Conservation (phyloP, 1,284 basidiomycete genomes). For the Papiliotrema nemorosa region DNA sequence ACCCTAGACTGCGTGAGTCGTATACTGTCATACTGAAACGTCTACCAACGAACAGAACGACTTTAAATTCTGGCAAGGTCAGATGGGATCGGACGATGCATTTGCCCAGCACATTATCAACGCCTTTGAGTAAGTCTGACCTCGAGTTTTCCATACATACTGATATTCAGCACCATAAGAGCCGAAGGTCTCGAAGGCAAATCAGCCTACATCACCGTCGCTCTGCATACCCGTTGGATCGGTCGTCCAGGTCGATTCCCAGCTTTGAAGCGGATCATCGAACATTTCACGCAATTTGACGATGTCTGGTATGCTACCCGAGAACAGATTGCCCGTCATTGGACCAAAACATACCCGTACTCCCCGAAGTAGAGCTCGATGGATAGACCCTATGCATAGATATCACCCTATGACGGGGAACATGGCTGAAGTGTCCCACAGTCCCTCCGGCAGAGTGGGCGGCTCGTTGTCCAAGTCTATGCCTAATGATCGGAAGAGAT, state of each 20-base stretch:
- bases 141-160: too few species aligned
- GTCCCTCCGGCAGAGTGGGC: not conserved
- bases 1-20: slow-evolving; percentile 22
- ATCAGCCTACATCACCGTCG: slow-evolving; percentile 33
- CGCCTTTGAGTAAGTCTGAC: slow-evolving; percentile 23
- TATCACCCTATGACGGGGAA: too few species aligned
- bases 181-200: slow-evolving; percentile 38
- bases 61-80: slow-evolving; percentile 34
- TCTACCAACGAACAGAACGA: slow-evolving; percentile 10
- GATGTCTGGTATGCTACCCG: slow-evolving; percentile 51
- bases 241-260: slow-evolving; percentile 49
- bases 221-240: slow-evolving; percentile 40
- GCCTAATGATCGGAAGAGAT: slow-evolving; percentile 13
- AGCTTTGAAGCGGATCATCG: slow-evolving; percentile 46
- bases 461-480: slow-evolving; percentile 5
- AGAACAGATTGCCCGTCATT: slow-evolving; percentile 49
- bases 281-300: slow-evolving; percentile 42
- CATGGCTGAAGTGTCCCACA: slow-evolving; percentile 18
- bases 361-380: not conserved
- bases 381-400: not conserved
- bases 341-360: slow-evolving; percentile 17
- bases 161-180: slow-evolving; percentile 19
- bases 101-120: slow-evolving; percentile 32
- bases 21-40: not conserved
- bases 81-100: slow-evolving; percentile 30